phyloP scores from a whole-genome alignment of 257 asterid species.

The Solanum clarkiae region DNA sequence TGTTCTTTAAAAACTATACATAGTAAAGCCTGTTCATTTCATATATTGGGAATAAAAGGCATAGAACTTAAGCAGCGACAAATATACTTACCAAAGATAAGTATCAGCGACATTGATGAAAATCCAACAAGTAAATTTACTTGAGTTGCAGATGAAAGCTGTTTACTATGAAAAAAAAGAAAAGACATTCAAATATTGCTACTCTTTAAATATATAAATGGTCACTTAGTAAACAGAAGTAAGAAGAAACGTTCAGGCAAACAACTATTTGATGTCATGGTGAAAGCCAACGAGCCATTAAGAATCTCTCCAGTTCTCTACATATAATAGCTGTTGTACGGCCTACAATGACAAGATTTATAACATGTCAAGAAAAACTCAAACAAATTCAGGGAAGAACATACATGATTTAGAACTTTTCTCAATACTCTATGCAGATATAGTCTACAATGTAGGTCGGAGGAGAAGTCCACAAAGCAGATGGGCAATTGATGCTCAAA shows the following conservation, averaged over 20 bases:
- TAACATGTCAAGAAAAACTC: background rate
- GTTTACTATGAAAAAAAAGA: background rate
- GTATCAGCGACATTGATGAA: background rate
- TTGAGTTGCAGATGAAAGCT: background rate
- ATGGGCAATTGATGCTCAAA: background rate
- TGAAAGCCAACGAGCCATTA: background rate
- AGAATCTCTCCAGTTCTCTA: background rate
- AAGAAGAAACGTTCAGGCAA: background rate
- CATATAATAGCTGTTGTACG: background rate
- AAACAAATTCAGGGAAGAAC: background rate
- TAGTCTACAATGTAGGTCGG: background rate
- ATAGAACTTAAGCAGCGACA: background rate
- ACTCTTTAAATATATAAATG: background rate
- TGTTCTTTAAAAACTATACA: background rate
- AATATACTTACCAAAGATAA: background rate
- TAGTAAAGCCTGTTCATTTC: background rate
- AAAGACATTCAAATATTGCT: background rate
- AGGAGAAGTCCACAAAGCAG: background rate
- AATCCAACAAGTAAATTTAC: background rate
- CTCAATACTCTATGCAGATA: background rate
- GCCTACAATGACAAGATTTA: background rate
- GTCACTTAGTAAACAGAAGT: background rate
- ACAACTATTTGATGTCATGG: background rate
- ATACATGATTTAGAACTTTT: background rate
- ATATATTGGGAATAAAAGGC: background rate